A percentile compares a stretch with the other conserved stretches of the same genome.
Conservation (phyloP, 139 green algal genomes). For the Medakamo hakoo region DNA sequence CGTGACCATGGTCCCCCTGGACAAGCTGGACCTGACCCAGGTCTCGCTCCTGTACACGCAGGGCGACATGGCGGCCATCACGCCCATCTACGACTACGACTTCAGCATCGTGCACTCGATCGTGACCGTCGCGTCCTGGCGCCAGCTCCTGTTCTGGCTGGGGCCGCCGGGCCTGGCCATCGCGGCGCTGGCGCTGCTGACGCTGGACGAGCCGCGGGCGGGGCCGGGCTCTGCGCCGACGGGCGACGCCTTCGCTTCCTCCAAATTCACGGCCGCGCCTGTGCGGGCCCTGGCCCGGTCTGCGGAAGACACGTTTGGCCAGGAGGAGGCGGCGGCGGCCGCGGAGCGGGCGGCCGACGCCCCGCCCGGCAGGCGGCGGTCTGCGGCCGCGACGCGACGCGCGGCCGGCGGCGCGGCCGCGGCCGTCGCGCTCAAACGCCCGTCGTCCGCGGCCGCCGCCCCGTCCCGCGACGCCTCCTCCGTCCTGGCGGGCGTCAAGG, state of each 20-base stretch:
- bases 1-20: constrained; percentile 43
- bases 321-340: background rate
- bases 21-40: constrained; percentile 57
- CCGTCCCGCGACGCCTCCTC: background rate
- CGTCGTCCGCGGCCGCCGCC: background rate
- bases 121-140: constrained; percentile 26
- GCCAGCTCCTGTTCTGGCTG: constrained; percentile 41
- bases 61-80: constrained; percentile 66
- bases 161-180: constrained; percentile 45
- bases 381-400: too few species aligned
- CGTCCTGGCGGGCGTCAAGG: constrained; percentile 4
- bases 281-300: background rate
- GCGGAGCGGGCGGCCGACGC: background rate
- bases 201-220: constrained; percentile 35
- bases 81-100: constrained; percentile 60
- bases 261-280: constrained; percentile 2
- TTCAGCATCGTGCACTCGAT: constrained; percentile 31
- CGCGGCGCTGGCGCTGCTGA: constrained; percentile 32
- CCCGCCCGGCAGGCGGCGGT: background rate
- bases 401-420: too few species aligned
- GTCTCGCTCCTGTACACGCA: constrained; percentile 52
- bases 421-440: too few species aligned
- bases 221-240: background rate
- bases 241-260: constrained; percentile 5
- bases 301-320: background rate